Evolutionary conservation across 2,329 filamentous ascomycete genomes (phyloP), one percentile per base, ranked within the genome.

Genomic region (Cercospora berteroae): DNA sequence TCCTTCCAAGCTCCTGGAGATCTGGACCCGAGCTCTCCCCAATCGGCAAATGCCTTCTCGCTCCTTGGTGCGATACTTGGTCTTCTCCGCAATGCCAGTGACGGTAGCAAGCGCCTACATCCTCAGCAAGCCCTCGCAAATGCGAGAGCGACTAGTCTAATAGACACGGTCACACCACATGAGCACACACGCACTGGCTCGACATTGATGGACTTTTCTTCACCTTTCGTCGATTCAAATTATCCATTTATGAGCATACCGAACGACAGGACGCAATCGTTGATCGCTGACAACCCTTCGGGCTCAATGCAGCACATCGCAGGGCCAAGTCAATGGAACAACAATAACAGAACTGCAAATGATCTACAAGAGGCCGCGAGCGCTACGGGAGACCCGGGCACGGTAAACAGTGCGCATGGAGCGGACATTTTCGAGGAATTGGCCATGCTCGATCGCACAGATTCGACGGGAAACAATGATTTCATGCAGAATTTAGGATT

Each of bases 401-500:
- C 61, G 5, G 63, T 48, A 44, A 48, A 50, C 4, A 48, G 36
- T 50, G 36, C n/a, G 16, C 33, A 62, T 7, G 70, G 69, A 36
- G 62, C 60, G 4, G 83, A 82, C 16, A 81, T 87, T 62, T 87
- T 87, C 67, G 86, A 87, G 61, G 85, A 88, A 70, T 76, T 88
- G 42, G 85, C 85, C 3, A 84, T 85, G 8, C 77, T 87, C 33
- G 86, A 88, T 71, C 84, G 82, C 2, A 81, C 81, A 23, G 83
- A 86, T 63, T 78, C 86, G 55, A 84, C 86, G 27, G 81, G 83
- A 12, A 86, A 89, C 69, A 82, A 86, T 1, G 86, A 88, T 69
- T 89, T 90, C 72, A 88, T 90, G 87, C 83, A 86, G 55, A 90
- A 90, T 71, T 80, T 90, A 20, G 88, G 88, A 0, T 89, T 89